Conservation (phyloP, 352 stramenopile species). For the Plasmopara halstedii region DNA sequence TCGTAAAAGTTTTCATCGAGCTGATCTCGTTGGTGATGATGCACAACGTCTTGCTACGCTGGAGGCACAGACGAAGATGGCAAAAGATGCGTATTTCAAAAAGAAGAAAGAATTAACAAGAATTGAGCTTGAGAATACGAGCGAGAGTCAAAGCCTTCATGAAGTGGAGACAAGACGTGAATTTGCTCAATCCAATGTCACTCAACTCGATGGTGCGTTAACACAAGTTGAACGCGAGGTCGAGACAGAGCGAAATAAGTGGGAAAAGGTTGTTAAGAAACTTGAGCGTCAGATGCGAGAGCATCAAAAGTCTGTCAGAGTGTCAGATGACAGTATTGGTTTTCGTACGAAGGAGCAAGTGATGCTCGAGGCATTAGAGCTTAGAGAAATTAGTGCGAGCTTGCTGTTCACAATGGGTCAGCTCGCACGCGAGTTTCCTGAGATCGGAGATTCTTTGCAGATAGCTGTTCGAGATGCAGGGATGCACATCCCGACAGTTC, state of each 20-base stretch:
- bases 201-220: constrained; percentile 49
- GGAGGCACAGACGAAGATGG: constrained; percentile 82
- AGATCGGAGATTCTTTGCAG: constrained; percentile 83
- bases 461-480: constrained; percentile 61
- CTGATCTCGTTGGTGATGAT: constrained; percentile 81
- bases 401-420: constrained; percentile 90
- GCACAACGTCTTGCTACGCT: constrained; percentile 80
- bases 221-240: constrained; percentile 71
- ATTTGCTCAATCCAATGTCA: constrained; percentile 53
- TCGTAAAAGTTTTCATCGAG: constrained; percentile 89
- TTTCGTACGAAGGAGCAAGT: constrained; percentile 74
- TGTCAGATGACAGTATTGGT: constrained; percentile 12
- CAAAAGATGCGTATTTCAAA: constrained; percentile 86
- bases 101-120: constrained; percentile 92
- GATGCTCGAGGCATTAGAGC: constrained; percentile 61
- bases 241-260: constrained; percentile 53
- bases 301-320: constrained; percentile 32
- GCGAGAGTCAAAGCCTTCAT: constrained; percentile 51
- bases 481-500: constrained; percentile 70
- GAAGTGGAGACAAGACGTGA: constrained; percentile 64
- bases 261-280: constrained; percentile 63
- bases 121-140: constrained; percentile 78
- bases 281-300: constrained; percentile 58
- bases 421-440: constrained; percentile 90
- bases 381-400: constrained; percentile 78